Base-by-base conservation (phyloP, 2,329 filamentous ascomycete genomes). In the Colletotrichum chrysophilum region DNA sequence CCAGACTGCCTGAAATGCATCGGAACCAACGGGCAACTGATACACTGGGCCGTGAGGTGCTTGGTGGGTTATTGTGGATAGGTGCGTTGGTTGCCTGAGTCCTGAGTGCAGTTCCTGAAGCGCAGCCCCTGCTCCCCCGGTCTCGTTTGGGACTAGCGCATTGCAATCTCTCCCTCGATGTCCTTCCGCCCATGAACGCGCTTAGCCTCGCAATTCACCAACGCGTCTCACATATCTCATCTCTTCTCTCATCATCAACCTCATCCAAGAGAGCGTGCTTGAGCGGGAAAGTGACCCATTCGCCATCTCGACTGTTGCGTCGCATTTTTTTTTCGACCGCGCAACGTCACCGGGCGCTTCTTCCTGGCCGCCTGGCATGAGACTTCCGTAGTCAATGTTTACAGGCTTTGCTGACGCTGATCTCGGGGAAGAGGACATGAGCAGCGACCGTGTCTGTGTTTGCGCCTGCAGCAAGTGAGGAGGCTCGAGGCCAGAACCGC, bases 161-260 rank as follows among this genome's bases (percentile, higher is more conserved):
- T 61, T 62, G 70, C 74, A 74, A 70, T 76, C 74, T 76, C 74
- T 76, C 74, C 74, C 74, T 76, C 64, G 30, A 76, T 32, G 65
- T 71, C 61, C 66, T 68, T 66, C 62, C 71, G 70, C 62, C 52
- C 71, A 74, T 70, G 74, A 66, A 76, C 74, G 74, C 74, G 74
- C 74, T 75, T 76, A 75, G 66, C 66, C 66, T 76, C 74, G 38
- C 66, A 75, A 61, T 74, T 71, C 74, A 65, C 66, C 71, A 76
- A 76, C 74, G 74, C 74, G 74, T 76, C 74, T 76, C 74, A 75
- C 74, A 66, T 66, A 76, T 76, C 74, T 73, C 70, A 74, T 60
- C 74, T 74, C 65, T 68, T 68, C 65, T 71, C 68, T 76, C 70
- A 76, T 65, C 74, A 76, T 76, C 74, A 74, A 68, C 70, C 65